Evolutionary conservation across 2,329 filamentous ascomycete species (phyloP), one percentile per base, ranked within the genome.

Genomic region (Stachybotrys chartarum): DNA sequence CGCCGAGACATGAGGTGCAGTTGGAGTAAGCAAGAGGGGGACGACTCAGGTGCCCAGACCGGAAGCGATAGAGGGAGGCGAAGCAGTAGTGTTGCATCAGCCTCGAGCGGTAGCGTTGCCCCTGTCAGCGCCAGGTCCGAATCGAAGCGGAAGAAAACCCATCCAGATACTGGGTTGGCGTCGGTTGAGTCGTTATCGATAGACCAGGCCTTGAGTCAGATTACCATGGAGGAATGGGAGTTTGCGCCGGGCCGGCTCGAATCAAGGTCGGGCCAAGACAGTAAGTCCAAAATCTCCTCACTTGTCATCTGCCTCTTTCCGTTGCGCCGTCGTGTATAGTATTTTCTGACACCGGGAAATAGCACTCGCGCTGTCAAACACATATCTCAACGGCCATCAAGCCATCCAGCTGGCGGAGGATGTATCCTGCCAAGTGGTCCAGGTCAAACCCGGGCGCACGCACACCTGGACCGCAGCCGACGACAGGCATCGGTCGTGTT

Each of bases 171-270:
- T 24, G 24, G 24, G 24, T 24, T 24, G 24, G 24, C 24, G 24
- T 24, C 24, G 24, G 24, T 24, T 24, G 24, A 24, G 17, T 39
- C 18, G 12, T n/a, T 44, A 14, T 35, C 54, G 3, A 48, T 56
- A 12, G 56, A 51, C 12, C 51, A 55, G 16, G 53, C 54, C 16
- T 31, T 48, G 7, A 24, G 35, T 2, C 39, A 42, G 6, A 51
- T 71, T 6, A 64, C 74, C 52, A 73, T 76, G 66, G 75, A 77
- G 58, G 66, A 68, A 3, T 77, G 75, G 75, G 76, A 78, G 60
- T 58, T 76, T 50, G 75, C 75, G 0, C 75, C 76, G 1, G 76
- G 76, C 16, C 69, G 72, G 35, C 14, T 42, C 5, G 35, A 10
- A 42, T 42, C 35, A 42, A 42, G 35, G 8, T 42, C 35, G 14